Evolutionary conservation across 352 stramenopile species (phyloP), one percentile per base, ranked within the genome.

Genomic region (Globisporangium spiculum): DNA sequence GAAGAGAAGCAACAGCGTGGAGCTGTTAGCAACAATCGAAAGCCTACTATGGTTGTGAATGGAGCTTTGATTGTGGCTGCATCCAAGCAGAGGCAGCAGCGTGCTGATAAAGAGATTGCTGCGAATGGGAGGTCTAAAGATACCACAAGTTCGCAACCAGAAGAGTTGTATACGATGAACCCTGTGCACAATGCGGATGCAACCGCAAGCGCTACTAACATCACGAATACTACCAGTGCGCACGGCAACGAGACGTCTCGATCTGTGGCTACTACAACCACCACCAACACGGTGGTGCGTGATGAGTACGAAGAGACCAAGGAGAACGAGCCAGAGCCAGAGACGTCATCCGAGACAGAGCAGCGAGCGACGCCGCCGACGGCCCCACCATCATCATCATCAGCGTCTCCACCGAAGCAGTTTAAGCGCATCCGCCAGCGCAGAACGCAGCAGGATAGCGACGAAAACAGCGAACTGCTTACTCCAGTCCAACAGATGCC

Each of bases 241-340:
- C 48, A 63, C 10, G 32, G 27, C 10, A 50, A 50, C 34, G 12
- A 9, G 5, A 6, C 9, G 9, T 18, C 34, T 62, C 56, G n/a
- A 22, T 20, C 10, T 30, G 56, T 24, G 14, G 16, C 26, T 18
- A 22, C 18, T 52, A 22, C 44, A 10, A 20, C 53, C 52, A 26
- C 6, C 52, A 26, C 3, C 18, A 52, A 52, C 16, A 12, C 18
- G 38, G 26, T 30, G 32, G 32, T 50, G 32, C 20, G 16, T 9
- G 20, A 63, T 32, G 30, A 62, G 0, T 36, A 66, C 16, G 50
- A 65, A 60, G 50, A 69, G 46, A 63, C 62, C 44, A 73, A 66
- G 48, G 62, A 56, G 46, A 69, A 34, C 14, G 63, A 58, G 14
- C 32, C 27, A 27, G 60, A 30, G 16, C 22, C 44, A 36, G 60